Evolutionary conservation across 768 basidiomycete species (phyloP), one percentile per base, ranked within the genome.

Genomic region (Lactifluus pinguis): DNA sequence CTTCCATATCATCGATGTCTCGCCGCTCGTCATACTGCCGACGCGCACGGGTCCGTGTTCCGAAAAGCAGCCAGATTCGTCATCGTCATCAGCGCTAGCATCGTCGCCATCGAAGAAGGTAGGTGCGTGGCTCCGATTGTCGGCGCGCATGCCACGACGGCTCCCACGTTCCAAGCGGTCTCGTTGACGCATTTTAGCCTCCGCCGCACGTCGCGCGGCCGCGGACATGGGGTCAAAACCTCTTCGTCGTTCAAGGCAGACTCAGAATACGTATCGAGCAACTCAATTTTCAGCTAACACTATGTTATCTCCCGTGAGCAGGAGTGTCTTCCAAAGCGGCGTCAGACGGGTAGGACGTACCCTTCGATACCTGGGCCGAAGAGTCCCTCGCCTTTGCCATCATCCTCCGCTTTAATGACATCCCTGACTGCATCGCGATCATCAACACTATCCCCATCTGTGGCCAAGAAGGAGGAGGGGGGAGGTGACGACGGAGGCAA

Each of bases 1-100:
- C 94, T 52, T 93, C 94, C 65, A 93, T 78, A 74, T 98, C 95
- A 70, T 98, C 95, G 39, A 89, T 72, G 70, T 93, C 91, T 65
- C 84, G 81, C 54, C 91, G 80, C 74, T 99, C 97, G 69, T 99
- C 97, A 64, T 98, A 98, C 68, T 94, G 89, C 68, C 90, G 81
- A 68, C 97, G 82, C 6, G 92, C 87, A 42, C 95, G 83, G 48
- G 82, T 78, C 63, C 86, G 89, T 80, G 93, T 89, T 44, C 83
- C 85, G 15, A 80, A 88, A 61, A 74, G 82, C 74, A 75, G 83
- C 74, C 79, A 10, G 83, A 89, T 47, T n/a, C n/a, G n/a, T 73
- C 76, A 59, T 82, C 81, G 51, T 83, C 89, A 63, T 84, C 80
- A 50, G 83, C 84, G 57, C 85, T 87, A 45, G 83, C 87, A 49